Percentiles rank a stretch among this genome's conserved stretches.
Conservation (phyloP, 202 grass and related monocot species). For the Bolboschoenoplectus hybrid region DNA sequence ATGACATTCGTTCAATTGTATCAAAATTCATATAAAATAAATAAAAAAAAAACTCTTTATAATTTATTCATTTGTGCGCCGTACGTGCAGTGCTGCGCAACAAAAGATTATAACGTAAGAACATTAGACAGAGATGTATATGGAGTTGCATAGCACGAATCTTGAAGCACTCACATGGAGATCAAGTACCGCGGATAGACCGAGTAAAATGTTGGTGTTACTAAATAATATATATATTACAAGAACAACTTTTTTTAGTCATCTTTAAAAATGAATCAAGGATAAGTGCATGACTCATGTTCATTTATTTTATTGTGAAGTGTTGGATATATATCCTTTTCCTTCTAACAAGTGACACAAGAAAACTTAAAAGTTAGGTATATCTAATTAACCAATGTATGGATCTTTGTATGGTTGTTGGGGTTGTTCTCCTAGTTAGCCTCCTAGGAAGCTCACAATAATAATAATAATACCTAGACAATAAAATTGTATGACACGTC, state of each 20-base stretch:
- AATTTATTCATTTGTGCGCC: too few species aligned
- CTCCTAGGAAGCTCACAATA: neutral
- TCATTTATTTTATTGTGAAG: constrained; percentile 5
- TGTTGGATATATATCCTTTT: neutral
- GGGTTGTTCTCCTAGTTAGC: neutral
- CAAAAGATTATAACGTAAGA: too few species aligned
- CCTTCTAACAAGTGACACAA: neutral
- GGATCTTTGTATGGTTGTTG: neutral
- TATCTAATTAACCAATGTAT: neutral
- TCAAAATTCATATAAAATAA: too few species aligned
- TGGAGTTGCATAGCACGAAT: too few species aligned
- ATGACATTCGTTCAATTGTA: too few species aligned
- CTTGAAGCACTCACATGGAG: too few species aligned
- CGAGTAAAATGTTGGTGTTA: neutral
- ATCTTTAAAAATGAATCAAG: neutral
- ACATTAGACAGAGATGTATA: too few species aligned
- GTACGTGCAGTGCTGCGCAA: too few species aligned
- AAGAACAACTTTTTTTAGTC: neutral
- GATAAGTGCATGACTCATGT: neutral
- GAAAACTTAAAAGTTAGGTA: neutral
- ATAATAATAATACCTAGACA: too few species aligned
- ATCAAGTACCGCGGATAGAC: neutral
- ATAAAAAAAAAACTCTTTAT: too few species aligned
- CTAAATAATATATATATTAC: neutral
- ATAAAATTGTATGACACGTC: too few species aligned